Percentiles rank a stretch among this genome's conserved stretches.
Conservation (phyloP, 2,329 filamentous ascomycete genomes). For the Lecanicillium sp. region DNA sequence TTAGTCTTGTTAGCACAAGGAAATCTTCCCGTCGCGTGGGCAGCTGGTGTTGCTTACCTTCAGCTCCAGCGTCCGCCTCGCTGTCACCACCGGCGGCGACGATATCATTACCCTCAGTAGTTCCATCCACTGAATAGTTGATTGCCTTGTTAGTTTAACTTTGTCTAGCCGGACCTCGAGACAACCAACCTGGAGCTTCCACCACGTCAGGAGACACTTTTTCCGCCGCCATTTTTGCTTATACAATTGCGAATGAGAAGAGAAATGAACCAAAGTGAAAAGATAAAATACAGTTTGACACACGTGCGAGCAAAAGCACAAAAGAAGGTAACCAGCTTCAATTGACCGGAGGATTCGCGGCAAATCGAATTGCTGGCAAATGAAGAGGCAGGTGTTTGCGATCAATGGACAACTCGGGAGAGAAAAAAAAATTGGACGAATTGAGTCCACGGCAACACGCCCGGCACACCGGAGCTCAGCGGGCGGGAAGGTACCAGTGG, state of each 20-base stretch:
- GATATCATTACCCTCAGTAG: constrained; percentile 18
- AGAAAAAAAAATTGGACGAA: constrained; percentile 6
- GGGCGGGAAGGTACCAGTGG: background rate
- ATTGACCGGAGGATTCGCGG: constrained; percentile 1
- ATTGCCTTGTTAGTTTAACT: background rate
- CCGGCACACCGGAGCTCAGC: background rate
- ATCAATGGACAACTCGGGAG: constrained; percentile 2
- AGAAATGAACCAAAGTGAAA: background rate
- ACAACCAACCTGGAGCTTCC: constrained; percentile 4
- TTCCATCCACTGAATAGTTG: constrained; percentile 12
- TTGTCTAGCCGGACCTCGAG: background rate
- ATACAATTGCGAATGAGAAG: constrained; percentile 4
- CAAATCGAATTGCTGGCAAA: constrained; percentile 5
- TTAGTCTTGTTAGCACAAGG: constrained; percentile 18
- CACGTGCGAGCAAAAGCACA: background rate
- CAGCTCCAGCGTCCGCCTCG: constrained; percentile 21
- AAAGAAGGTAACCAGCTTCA: constrained; percentile 1
- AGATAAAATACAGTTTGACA: constrained; percentile 3
- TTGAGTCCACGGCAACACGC: background rate
- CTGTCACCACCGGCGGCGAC: constrained; percentile 16
- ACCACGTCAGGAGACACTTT: constrained; percentile 1
- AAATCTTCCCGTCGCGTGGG: constrained; percentile 7
- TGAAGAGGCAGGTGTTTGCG: constrained; percentile 1
- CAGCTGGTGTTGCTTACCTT: constrained; percentile 19
- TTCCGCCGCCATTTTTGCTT: constrained; percentile 7